These are phyloP conservation scores for Aureobasidium namibiae DNA, from an alignment of 2,329 filamentous ascomycete genomes.

Conservation along the genomic window DNA sequence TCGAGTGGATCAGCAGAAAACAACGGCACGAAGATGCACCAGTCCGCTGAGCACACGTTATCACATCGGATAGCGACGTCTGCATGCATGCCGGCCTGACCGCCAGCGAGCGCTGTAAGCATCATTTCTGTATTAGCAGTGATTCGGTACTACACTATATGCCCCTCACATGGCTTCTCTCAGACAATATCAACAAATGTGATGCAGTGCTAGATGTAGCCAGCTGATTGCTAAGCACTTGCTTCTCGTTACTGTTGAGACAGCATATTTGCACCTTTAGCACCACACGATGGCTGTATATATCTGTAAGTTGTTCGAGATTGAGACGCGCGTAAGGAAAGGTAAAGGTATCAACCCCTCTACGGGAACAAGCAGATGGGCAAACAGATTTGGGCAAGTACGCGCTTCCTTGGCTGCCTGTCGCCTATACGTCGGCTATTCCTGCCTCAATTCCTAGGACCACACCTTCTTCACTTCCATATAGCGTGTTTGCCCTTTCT, in stretches of 20 bases:
- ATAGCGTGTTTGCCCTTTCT: neutral
- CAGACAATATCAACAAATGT: neutral
- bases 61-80: neutral
- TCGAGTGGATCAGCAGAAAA: neutral
- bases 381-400: constrained; percentile 1
- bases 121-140: neutral
- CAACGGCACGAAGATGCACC: neutral
- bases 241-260: neutral
- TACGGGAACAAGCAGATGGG: neutral
- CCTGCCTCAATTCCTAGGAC: neutral
- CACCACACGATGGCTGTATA: neutral
- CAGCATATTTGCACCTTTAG: neutral
- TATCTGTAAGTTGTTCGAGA: neutral
- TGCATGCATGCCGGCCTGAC: neutral
- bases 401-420: neutral
- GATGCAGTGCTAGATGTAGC: neutral
- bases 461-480: neutral
- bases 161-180: no score
- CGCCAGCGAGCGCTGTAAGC: neutral
- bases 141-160: neutral
- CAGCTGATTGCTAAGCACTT: neutral
- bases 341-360: neutral
- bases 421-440: neutral
- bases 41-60: neutral
- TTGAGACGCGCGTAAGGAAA: neutral